These are phyloP conservation scores for Stephanodiscus triporus DNA, from an alignment of 108 stramenopile genomes.

Conservation along the genomic window DNA sequence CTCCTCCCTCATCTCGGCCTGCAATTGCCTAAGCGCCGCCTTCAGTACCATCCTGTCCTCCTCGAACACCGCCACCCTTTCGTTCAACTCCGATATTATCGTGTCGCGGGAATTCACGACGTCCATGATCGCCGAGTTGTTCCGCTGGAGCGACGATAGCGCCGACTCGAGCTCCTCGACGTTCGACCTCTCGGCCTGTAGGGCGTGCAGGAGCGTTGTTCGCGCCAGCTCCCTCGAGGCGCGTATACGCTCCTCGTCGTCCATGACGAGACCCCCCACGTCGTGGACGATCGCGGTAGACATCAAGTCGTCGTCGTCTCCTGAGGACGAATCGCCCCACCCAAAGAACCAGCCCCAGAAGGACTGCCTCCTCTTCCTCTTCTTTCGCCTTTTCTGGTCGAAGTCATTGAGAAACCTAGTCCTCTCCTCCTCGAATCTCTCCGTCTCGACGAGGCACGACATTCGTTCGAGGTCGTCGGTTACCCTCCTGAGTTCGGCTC, in stretches of 20 bases:
- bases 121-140: conserved; percentile 83
- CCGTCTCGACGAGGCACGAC: conserved; percentile 50
- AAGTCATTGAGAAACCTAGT: conserved; percentile 38
- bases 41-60: conserved; percentile 87
- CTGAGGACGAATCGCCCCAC: conserved; percentile 1
- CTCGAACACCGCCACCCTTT: conserved; percentile 83
- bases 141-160: conserved; percentile 60
- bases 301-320: background rate
- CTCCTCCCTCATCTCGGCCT: conserved; percentile 86
- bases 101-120: conserved; percentile 74
- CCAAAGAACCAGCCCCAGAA: conserved; percentile 64
- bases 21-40: conserved; percentile 82
- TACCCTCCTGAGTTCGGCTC: conserved; percentile 34
- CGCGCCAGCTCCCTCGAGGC: conserved; percentile 68
- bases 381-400: conserved; percentile 26
- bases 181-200: conserved; percentile 74
- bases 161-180: conserved; percentile 77
- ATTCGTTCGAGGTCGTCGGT: conserved; percentile 56
- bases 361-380: conserved; percentile 38
- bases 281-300: background rate
- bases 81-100: conserved; percentile 81
- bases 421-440: conserved; percentile 60
- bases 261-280: background rate
- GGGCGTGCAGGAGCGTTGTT: conserved; percentile 71
- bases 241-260: conserved; percentile 48